A percentile compares a stretch with the other conserved stretches of the same genome.
Conservation (phyloP, 1,139 yeast genomes). For the Blastobotrys apis region DNA sequence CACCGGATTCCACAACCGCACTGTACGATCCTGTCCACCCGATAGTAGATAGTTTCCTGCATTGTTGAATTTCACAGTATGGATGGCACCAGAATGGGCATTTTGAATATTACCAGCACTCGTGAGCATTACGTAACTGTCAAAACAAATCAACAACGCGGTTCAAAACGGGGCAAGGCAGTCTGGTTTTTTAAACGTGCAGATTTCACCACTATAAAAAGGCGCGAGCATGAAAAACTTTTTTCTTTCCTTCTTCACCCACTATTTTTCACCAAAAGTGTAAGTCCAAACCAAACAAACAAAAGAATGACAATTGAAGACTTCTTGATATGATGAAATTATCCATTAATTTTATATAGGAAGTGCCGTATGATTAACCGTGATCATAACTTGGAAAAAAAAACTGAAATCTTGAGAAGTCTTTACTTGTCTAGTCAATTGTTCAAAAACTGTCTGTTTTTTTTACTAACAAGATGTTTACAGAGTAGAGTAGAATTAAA, state of each 20-base stretch:
- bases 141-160: not conserved
- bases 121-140: not conserved
- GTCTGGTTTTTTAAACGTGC: too few species aligned
- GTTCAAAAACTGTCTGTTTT: not conserved
- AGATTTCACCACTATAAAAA: too few species aligned
- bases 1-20: slow-evolving; percentile 33
- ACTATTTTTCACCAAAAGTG: slow-evolving; percentile 7
- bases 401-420: slow-evolving; percentile 17
- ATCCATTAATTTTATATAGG: slow-evolving; percentile 26
- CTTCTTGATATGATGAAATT: slow-evolving; percentile 25
- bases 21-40: slow-evolving; percentile 35
- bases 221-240: too few species aligned
- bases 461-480: not conserved
- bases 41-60: slow-evolving; percentile 33
- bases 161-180: too few species aligned
- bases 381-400: slow-evolving; percentile 26
- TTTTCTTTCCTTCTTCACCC: slow-evolving; percentile 4
- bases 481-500: not conserved
- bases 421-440: not conserved
- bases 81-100: slow-evolving; percentile 31
- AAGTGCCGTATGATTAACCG: slow-evolving; percentile 30
- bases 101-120: slow-evolving; percentile 3
- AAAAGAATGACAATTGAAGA: too few species aligned
- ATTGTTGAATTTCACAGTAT: slow-evolving; percentile 30
- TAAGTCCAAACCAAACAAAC: not conserved